These are phyloP conservation scores for Warburgia ugandensis DNA, from an alignment of 164 flowering plant genomes.

Conservation along the genomic window DNA sequence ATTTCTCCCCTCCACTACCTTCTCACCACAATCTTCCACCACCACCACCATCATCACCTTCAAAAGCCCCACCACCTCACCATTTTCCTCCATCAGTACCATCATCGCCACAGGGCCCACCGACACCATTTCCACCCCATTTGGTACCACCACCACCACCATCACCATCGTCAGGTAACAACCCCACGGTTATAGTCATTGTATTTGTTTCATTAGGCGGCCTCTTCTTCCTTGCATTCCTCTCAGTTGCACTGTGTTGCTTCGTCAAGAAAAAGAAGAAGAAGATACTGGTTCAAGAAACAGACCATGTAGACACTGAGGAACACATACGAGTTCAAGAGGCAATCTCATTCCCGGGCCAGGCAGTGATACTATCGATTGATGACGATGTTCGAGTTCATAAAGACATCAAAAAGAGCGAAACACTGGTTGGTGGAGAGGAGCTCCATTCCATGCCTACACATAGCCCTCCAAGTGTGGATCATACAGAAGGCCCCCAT, in stretches of 20 bases:
- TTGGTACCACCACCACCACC: constrained; percentile 22
- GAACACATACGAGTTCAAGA: constrained; percentile 58
- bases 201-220: constrained; percentile 59
- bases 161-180: constrained; percentile 30
- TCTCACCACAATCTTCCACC: no score
- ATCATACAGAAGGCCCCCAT: no score
- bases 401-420: constrained; percentile 26
- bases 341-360: constrained; percentile 46
- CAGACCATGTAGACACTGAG: constrained; percentile 35
- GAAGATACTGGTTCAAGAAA: constrained; percentile 38
- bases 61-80: not conserved
- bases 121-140: constrained; percentile 3
- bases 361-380: constrained; percentile 28
- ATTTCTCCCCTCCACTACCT: constrained; percentile 4
- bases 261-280: constrained; percentile 37
- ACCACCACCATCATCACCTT: not conserved
- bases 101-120: not conserved
- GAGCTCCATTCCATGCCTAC: no score
- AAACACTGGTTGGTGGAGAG: constrained; percentile 2
- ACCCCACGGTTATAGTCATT: constrained; percentile 33
- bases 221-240: constrained; percentile 55
- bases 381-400: constrained; percentile 48
- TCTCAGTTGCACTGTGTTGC: constrained; percentile 48
- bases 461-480: no score
- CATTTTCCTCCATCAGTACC: no score